Base-by-base conservation (phyloP, 306 rosid species). In the Rubus parviflorus region DNA sequence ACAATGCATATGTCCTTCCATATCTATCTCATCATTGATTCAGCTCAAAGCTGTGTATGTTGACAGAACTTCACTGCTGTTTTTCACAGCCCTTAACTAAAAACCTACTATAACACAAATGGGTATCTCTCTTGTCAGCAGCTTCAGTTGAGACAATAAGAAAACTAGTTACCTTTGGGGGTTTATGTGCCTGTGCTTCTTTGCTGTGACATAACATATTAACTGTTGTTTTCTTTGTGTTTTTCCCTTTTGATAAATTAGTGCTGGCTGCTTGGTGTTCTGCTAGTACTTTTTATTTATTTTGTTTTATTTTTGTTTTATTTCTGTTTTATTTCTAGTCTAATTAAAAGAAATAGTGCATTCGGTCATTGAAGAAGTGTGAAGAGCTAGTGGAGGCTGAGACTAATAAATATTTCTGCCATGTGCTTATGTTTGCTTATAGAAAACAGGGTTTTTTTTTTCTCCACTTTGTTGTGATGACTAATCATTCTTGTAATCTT, bases 401-500 rank as follows among this genome's bases (percentile, higher is more conserved):
- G n/a, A 13, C 38, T 22, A 13, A 20, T 0, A 20, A 0, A 40
- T 54, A 19, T 51, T 37, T 73, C 3, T 72, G 58, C 51, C n/a
- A 12, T 47, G 16, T 25, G 10, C 40, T 73, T 30, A 35, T 35
- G 2, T 25, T 45, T 40, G 38, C n/a, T 67, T 66, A 16, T 45
- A 12, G 43, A 22, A 58, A 37, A n/a, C 14, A 47, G 37, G 9
- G 41, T 13, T 16, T 47, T 4, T 49, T 77, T 25, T 74, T 66
- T 46, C 23, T 14, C 68, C 17, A 9, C 43, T 78, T 30, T 20
- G 49, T 42, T 80, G 14, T 68, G 57, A 17, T 76, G 75, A 60
- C 25, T 76, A 61, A 60, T 57, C 23, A 56, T 41, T 60, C 72
- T 87, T 75, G 70, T 41, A 30, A 47, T 57, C 72, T 76, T 30